phyloP scores from a whole-genome alignment of 2,329 filamentous ascomycete genomes.

The Diaporthe caulivora region DNA sequence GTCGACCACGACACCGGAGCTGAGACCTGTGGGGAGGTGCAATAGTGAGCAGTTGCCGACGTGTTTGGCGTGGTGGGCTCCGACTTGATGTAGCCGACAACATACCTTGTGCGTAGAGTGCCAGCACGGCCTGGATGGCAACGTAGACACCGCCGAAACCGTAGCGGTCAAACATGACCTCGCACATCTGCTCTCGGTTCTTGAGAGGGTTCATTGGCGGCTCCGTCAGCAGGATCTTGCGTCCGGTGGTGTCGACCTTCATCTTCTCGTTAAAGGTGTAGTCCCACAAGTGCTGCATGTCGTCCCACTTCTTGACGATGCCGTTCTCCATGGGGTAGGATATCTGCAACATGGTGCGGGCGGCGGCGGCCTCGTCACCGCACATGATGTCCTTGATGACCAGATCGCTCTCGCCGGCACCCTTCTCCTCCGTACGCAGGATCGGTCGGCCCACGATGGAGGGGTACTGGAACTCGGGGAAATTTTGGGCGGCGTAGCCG shows the following conservation, averaged over 20 bases:
- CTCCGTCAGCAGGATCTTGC: constrained; percentile 97
- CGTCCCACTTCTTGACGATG: constrained; percentile 99
- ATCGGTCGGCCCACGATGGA: constrained; percentile 98
- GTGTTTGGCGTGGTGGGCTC: not conserved
- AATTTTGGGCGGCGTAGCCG: constrained; percentile 99
- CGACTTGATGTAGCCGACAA: constrained; percentile 28
- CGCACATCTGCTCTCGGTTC: constrained; percentile 97
- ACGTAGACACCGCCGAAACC: constrained; percentile 97
- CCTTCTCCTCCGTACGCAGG: constrained; percentile 91
- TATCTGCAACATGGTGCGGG: constrained; percentile 97
- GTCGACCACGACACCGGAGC: constrained; percentile 97
- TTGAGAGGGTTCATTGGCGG: constrained; percentile 97
- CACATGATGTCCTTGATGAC: constrained; percentile 99
- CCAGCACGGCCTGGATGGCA: constrained; percentile 95
- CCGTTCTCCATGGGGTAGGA: constrained; percentile 99
- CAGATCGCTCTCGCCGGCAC: constrained; percentile 62
- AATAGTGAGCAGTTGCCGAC: constrained; percentile 7
- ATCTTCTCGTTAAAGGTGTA: constrained; percentile 99
- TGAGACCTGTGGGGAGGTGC: constrained; percentile 70
- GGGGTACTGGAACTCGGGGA: constrained; percentile 98
- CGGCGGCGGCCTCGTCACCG: constrained; percentile 95
- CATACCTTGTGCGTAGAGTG: constrained; percentile 93
- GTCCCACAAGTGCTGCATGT: constrained; percentile 99
- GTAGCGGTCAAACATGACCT: constrained; percentile 99
- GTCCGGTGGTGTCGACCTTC: constrained; percentile 87